A percentile compares a stretch with the other conserved stretches of the same genome.
These are phyloP conservation scores for Phellinidium pouzarii DNA, from an alignment of 1,284 basidiomycete species.

Conservation along the genomic window DNA sequence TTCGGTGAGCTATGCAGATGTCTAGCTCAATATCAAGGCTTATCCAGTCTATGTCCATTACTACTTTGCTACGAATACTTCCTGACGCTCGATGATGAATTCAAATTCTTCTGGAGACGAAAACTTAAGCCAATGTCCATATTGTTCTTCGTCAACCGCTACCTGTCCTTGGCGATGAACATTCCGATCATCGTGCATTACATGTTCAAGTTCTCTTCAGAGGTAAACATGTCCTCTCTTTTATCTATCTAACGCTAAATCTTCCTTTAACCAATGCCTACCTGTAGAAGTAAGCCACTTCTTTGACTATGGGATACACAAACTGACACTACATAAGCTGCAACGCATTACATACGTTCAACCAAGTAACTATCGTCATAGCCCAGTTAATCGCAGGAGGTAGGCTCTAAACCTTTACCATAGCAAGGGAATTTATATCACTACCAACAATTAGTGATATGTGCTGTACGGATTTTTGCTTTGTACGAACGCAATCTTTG, in stretches of 20 bases:
- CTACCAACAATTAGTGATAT: too few relatives aligned
- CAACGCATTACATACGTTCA: too few relatives aligned
- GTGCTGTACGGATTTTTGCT: conserved; percentile 17
- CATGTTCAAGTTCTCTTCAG: background rate
- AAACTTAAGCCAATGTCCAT: conserved; percentile 8
- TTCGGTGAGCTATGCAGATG: too few relatives aligned
- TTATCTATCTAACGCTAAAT: background rate
- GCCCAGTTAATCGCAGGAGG: too few relatives aligned
- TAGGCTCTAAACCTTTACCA: too few relatives aligned
- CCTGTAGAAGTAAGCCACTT: background rate
- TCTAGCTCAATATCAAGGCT: too few relatives aligned
- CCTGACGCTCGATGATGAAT: too few relatives aligned
- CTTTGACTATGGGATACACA: too few relatives aligned
- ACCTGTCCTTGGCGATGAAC: conserved; percentile 12
- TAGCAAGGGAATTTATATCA: background rate
- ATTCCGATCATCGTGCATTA: conserved; percentile 9
- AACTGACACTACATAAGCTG: too few relatives aligned
- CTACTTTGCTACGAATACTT: too few relatives aligned
- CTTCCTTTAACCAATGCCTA: background rate
- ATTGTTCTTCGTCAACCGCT: conserved; percentile 17
- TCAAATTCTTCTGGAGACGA: conserved; percentile 12
- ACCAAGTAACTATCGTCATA: too few relatives aligned
- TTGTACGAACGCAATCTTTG: conserved; percentile 4
- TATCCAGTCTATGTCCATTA: too few relatives aligned
- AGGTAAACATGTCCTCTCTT: conserved; percentile 4